These are phyloP conservation scores for Asterionellopsis glacialis DNA, from an alignment of 108 stramenopile genomes.

Conservation along the genomic window DNA sequence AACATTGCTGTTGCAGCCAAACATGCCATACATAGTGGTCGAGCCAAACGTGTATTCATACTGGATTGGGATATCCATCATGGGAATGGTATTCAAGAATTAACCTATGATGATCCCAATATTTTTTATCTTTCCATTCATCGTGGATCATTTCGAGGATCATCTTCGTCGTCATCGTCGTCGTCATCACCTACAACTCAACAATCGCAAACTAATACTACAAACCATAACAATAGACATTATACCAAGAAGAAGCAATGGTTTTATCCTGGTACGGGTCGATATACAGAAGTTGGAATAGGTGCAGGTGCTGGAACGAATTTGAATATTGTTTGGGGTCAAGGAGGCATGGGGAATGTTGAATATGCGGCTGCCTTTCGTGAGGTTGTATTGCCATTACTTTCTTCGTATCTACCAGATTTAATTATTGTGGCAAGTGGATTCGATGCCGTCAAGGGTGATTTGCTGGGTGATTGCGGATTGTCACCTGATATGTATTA, in stretches of 20 bases:
- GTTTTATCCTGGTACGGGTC: no score
- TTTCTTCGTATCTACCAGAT: slow-evolving; percentile 23
- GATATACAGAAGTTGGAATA: slow-evolving; percentile 44
- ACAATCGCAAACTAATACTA: not conserved
- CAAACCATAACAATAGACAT: not conserved
- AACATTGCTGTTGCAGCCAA: no score
- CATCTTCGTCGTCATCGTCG: slow-evolving; percentile 10
- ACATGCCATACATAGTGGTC: no score
- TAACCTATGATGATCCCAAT: no score
- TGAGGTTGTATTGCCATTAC: slow-evolving; percentile 34
- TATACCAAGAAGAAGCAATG: slow-evolving; percentile 32
- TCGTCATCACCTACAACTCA: not conserved
- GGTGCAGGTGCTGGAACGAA: no score
- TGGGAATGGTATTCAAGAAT: no score
- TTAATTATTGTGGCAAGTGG: slow-evolving; percentile 51
- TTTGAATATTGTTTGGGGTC: slow-evolving; percentile 38
- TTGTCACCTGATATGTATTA: slow-evolving; percentile 23
- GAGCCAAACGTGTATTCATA: no score
- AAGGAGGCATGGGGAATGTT: slow-evolving; percentile 29
- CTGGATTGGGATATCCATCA: no score
- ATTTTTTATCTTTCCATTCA: no score
- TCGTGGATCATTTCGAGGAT: no score
- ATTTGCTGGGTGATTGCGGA: slow-evolving; percentile 37
- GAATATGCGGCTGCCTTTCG: slow-evolving; percentile 39
- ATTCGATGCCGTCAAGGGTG: slow-evolving; percentile 56